Percentiles rank a stretch among this genome's conserved stretches.
Evolutionary conservation across 1,139 yeast species (phyloP).

Genomic region (Saccharomyces hybrid): DNA sequence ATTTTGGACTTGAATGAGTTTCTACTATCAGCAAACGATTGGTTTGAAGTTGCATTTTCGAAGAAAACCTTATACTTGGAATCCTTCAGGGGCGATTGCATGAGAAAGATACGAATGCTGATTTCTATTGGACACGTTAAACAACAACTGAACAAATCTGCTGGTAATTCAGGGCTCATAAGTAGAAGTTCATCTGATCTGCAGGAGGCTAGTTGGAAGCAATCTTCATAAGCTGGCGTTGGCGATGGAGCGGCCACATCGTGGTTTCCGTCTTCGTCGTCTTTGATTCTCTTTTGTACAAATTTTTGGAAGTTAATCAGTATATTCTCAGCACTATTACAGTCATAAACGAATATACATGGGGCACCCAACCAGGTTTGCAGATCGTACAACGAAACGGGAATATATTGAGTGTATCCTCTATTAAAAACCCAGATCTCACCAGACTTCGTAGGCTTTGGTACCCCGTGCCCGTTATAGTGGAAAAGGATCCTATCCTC

Average conservation of each 20-base stretch:
- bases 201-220: conserved; percentile 93
- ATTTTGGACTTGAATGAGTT: conserved; percentile 31
- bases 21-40: conserved; percentile 30
- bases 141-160: conserved; percentile 91
- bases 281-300: conserved; percentile 83
- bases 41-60: conserved; percentile 28
- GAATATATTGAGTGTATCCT: conserved; percentile 95
- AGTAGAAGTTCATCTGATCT: conserved; percentile 78
- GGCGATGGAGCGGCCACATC: conserved; percentile 59
- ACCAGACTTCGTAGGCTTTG: conserved; percentile 95
- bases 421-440: conserved; percentile 98
- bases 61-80: conserved; percentile 51
- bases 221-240: conserved; percentile 55
- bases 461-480: conserved; percentile 98
- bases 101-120: conserved; percentile 83
- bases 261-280: conserved; percentile 69
- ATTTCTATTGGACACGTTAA: conserved; percentile 93
- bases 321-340: conserved; percentile 91
- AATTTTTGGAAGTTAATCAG: conserved; percentile 83
- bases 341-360: conserved; percentile 88
- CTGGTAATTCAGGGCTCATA: conserved; percentile 92
- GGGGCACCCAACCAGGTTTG: conserved; percentile 99
- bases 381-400: conserved; percentile 83
- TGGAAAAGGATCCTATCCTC: conserved; percentile 88
- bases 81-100: conserved; percentile 67